Base-by-base conservation (phyloP, 1,284 basidiomycete species). In the Ustilago loliicola region DNA sequence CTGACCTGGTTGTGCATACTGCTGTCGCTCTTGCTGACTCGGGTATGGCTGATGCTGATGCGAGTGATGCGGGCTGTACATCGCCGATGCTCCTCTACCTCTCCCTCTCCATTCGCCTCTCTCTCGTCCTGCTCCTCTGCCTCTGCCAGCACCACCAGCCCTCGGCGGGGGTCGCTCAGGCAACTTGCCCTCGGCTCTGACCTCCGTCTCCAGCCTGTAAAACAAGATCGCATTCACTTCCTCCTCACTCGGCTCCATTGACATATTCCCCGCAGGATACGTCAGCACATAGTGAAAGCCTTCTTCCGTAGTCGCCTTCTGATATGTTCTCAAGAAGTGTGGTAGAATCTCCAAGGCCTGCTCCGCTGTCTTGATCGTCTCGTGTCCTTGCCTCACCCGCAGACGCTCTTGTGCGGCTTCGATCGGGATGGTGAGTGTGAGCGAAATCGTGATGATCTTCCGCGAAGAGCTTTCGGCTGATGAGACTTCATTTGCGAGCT, bases 351-450 rank as follows among this genome's bases (percentile, higher is more conserved):
- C 58, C 36, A 69, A 19, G 1, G 76, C 76, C 19, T 78, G 34
- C 51, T 78, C 54, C 3, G 72, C 53, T 1, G 34, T 57, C 34
- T 72, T 67, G 45, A 78, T 74, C 47, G 76, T 78, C 36, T 78
- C 72, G 57, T 78, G 76, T 2, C 60, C 76, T n/a, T 51, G n/a
- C 10, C 76, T 55, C 0, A 45, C 48, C 2, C 58, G 42, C n/a
- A 78, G 34, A 2, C 76, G 51, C 47, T 58, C 50, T 48, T 78
- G 58, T 0, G 72, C 72, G 8, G 50, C 65, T 19, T 59, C 34
- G n/a, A 57, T 71, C 11, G 72, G 42, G 50, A 74, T 78, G 30
- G 71, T 72, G 15, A 78, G 25, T 1, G 72, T 75, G 40, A 78
- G 40, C 27, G 76, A 74, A 45, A 74, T 40, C 3, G 72, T 74